Evolutionary conservation across 73 alveolate genomes (phyloP), one percentile per base, ranked within the genome.

Genomic region (Paramecium caudatum): DNA sequence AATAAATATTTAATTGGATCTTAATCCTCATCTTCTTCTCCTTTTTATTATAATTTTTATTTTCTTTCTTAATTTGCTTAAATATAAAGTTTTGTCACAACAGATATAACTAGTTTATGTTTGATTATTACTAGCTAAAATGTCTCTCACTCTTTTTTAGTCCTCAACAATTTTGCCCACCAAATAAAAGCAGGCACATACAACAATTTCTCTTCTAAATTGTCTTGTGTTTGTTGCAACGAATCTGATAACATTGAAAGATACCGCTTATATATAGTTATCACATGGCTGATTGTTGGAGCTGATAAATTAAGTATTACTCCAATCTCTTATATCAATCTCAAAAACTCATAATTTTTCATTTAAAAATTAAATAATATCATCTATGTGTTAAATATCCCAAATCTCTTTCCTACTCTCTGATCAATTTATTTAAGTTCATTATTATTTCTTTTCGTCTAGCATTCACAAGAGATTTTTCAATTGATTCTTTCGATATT

Each of bases 321-420:
- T 41, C 88, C 88, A 15, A 74, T 74, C 25, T 74, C 88, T 43
- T 74, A 21, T 74, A 74, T 74, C 32, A 74, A 47, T 74, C 88
- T 30, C 46, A 74, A 74, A 37, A 74, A 74, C n/a, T 74, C 88
- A 45, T 74, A 74, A 39, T 37, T 32, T 45, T 74, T 74, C 88
- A 74, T 74, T 41, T n/a, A n/a, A n/a, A 4, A 55, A 55, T 55
- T 9, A 19, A 55, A 27, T 55, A 55, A 10, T 65, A 17, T 36
- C 49, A 65, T 74, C 88, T 74, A 19, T 37, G 43, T 21, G 88
- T 74, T 9, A 15, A 74, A 74, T n/a, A 74, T 10, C 62, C 65
- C 39, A 74, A 19, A 8, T 74, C 88, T 74, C 21, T 16, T 74
- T 74, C 88, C 15, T 74, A 21, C 19, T 45, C 16, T 16, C 43